Evolutionary conservation across 495 filamentous ascomycete species (phyloP).

Genomic region (Hypoxylon perforatum): DNA sequence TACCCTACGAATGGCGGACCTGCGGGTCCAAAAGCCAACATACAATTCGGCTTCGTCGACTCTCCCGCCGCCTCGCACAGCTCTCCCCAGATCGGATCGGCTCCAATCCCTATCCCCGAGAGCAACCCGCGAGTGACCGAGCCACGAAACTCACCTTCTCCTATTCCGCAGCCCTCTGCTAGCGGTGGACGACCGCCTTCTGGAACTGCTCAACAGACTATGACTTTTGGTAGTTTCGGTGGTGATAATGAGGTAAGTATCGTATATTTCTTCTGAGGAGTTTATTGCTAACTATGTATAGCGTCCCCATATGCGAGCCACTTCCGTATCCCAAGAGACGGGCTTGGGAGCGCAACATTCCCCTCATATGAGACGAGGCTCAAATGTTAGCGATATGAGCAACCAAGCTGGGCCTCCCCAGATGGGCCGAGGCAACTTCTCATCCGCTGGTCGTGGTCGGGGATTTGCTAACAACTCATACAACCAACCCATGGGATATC

Average conservation of each 20-base stretch:
- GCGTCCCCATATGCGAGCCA: conserved; percentile 67
- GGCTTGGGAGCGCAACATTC: conserved; percentile 68
- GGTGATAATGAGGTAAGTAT: conserved; percentile 78
- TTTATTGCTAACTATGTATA: conserved; percentile 51
- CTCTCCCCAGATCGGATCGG: conserved; percentile 65
- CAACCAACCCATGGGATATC: conserved; percentile 73
- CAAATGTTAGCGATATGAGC: conserved; percentile 78
- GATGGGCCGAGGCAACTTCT: conserved; percentile 53
- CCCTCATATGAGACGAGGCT: conserved; percentile 82
- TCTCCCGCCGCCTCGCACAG: conserved; percentile 77
- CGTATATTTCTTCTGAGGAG: not conserved
- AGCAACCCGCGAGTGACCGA: conserved; percentile 74
- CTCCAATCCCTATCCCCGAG: conserved; percentile 73
- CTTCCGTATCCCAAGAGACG: conserved; percentile 63
- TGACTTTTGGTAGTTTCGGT: conserved; percentile 86
- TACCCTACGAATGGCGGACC: conserved; percentile 80
- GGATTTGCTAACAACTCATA: conserved; percentile 67
- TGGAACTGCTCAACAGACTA: conserved; percentile 69
- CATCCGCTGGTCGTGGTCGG: conserved; percentile 71
- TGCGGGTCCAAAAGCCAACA: conserved; percentile 66
- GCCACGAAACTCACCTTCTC: conserved; percentile 82
- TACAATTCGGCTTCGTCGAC: conserved; percentile 81
- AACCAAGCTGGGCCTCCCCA: conserved; percentile 68
- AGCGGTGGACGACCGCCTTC: conserved; percentile 88
- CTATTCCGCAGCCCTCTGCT: conserved; percentile 86